Conservation (phyloP, 2,329 filamentous ascomycete genomes). For the Didymella pinodella region DNA sequence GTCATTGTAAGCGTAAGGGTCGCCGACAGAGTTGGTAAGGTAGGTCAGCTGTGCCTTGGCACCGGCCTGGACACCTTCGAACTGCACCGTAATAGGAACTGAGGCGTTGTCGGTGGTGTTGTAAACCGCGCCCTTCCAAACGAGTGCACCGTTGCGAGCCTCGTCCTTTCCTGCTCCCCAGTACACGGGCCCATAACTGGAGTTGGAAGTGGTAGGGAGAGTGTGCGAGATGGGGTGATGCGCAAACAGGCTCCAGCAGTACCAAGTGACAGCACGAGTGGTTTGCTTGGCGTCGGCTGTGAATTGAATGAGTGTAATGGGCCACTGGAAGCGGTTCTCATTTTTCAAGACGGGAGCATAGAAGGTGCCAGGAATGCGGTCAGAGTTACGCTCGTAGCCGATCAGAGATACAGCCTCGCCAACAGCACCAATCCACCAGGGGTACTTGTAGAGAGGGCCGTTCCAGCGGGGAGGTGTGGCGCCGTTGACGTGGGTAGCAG, state of each 20-base stretch:
- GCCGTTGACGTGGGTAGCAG: slow-evolving; percentile 45
- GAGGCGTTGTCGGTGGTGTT: slow-evolving; percentile 53
- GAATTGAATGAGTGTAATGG: slow-evolving; percentile 52
- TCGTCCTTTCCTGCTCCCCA: slow-evolving; percentile 55
- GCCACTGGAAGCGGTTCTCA: slow-evolving; percentile 48
- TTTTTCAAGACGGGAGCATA: slow-evolving; percentile 48
- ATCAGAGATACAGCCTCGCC: slow-evolving; percentile 71
- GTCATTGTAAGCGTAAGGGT: slow-evolving; percentile 55
- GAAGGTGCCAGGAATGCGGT: slow-evolving; percentile 62
- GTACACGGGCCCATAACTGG: slow-evolving; percentile 54
- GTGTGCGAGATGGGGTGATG: slow-evolving; percentile 55
- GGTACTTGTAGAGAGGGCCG: slow-evolving; percentile 33
- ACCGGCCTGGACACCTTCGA: slow-evolving; percentile 40
- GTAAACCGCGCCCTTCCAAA: slow-evolving; percentile 60
- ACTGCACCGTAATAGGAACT: slow-evolving; percentile 37
- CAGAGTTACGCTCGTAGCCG: slow-evolving; percentile 70
- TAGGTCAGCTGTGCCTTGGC: slow-evolving; percentile 51
- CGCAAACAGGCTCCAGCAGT: slow-evolving; percentile 53
- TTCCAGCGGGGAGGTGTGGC: slow-evolving; percentile 37
- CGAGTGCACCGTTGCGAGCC: slow-evolving; percentile 38
- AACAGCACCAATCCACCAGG: slow-evolving; percentile 64
- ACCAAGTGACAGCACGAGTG: slow-evolving; percentile 42
- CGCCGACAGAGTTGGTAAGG: slow-evolving; percentile 52
- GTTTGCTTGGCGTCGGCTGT: slow-evolving; percentile 50
- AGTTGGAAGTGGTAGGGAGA: slow-evolving; percentile 51